Evolutionary conservation across 116 monocot genomes (phyloP).

Genomic region (Phalaenopsis hybrid): DNA sequence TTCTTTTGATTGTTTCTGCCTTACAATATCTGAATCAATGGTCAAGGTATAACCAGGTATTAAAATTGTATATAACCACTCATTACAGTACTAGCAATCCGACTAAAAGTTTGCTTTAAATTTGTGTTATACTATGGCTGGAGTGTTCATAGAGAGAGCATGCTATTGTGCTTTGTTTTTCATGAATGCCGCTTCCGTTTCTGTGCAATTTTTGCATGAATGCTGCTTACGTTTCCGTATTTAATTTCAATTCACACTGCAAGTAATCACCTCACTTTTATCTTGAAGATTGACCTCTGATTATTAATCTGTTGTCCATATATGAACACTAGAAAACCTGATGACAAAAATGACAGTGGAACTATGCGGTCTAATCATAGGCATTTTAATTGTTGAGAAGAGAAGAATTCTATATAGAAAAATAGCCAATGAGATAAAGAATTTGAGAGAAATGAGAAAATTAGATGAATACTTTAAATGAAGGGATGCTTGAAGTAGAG

Average conservation of each 20-base stretch:
- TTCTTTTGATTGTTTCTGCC: constrained; percentile 81
- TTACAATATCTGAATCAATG: constrained; percentile 87
- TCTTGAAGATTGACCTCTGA: not conserved
- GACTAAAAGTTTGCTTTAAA: not conserved
- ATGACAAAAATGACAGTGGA: not conserved
- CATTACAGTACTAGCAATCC: not conserved
- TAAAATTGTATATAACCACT: not conserved
- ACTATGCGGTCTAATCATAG: not conserved
- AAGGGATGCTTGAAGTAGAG: not conserved
- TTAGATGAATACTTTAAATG: not conserved
- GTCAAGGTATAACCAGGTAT: constrained; percentile 83
- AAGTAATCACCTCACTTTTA: not conserved
- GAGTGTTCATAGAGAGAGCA: not conserved
- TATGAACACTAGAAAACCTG: not conserved
- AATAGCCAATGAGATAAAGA: not conserved
- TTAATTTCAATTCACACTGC: not conserved
- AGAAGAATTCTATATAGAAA: not conserved
- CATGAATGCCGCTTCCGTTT: not conserved
- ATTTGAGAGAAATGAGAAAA: not conserved
- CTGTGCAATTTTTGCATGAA: not conserved
- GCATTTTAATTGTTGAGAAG: not conserved
- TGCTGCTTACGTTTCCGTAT: not conserved
- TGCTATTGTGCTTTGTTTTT: too few relatives aligned
- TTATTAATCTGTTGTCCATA: not conserved
- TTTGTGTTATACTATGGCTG: not conserved